Evolutionary conservation across 1,284 basidiomycete genomes (phyloP).

Genomic region (Cryptococcus sp.): DNA sequence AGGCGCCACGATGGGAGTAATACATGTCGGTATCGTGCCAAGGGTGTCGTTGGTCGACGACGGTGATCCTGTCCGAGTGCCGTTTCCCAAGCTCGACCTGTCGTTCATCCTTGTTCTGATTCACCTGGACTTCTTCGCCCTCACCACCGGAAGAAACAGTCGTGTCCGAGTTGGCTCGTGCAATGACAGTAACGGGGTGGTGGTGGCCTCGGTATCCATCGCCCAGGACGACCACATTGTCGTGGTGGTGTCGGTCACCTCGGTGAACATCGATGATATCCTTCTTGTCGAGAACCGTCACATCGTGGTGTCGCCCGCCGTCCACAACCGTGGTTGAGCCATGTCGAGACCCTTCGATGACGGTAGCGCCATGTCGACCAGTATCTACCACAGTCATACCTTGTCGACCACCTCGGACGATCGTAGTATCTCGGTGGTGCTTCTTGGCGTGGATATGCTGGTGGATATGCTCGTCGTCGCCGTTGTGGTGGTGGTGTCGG

Average conservation of each 20-base stretch:
- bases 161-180: neutral
- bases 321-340: too few relatives aligned
- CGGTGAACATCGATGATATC: neutral
- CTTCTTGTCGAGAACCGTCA: slow-evolving; percentile 2
- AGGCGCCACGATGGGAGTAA: neutral
- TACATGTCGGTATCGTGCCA: neutral
- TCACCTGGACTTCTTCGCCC: neutral
- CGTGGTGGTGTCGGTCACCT: neutral
- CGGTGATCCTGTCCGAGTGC: neutral
- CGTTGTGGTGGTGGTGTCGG: neutral
- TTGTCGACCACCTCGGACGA: neutral
- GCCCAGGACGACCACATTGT: too few relatives aligned
- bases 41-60: neutral
- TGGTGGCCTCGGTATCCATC: slow-evolving; percentile 3
- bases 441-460: too few relatives aligned
- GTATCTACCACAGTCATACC: neutral
- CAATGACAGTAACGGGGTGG: slow-evolving; percentile 2
- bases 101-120: neutral
- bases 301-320: slow-evolving; percentile 1
- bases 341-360: neutral
- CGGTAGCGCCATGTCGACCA: too few relatives aligned
- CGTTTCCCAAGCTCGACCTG: neutral
- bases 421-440: neutral
- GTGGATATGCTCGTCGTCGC: too few relatives aligned
- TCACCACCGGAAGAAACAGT: neutral